Conservation (phyloP, 352 stramenopile species). For the Paralagenidium karlingii region DNA sequence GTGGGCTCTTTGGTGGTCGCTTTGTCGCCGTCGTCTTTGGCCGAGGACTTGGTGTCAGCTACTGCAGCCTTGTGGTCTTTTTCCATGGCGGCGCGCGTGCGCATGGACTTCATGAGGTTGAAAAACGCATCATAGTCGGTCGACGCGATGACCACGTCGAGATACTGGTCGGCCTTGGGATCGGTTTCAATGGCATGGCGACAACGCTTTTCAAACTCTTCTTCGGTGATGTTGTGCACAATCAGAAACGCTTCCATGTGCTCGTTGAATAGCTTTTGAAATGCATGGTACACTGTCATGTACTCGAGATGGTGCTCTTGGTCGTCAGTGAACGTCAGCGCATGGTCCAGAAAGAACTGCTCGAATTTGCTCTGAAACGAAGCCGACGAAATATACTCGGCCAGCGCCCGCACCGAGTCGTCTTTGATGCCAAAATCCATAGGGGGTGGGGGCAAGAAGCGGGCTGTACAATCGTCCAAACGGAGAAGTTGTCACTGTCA, state of each 20-base stretch:
- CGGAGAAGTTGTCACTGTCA: too few species aligned
- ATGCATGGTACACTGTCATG: conserved; percentile 55
- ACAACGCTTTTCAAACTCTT: conserved; percentile 41
- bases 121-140: conserved; percentile 73
- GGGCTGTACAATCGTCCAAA: too few species aligned
- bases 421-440: conserved; percentile 28
- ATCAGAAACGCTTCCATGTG: conserved; percentile 54
- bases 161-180: conserved; percentile 44
- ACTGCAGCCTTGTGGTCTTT: conserved; percentile 4
- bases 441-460: too few species aligned
- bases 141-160: conserved; percentile 64
- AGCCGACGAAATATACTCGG: conserved; percentile 43
- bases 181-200: conserved; percentile 29
- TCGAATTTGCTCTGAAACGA: conserved; percentile 57
- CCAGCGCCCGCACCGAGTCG: conserved; percentile 32
- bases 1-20: too few species aligned
- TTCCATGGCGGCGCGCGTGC: conserved; percentile 28
- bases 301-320: conserved; percentile 58
- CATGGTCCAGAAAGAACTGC: conserved; percentile 61
- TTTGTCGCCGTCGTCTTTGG: background rate
- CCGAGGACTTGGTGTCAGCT: conserved; percentile 3
- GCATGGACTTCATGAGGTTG: conserved; percentile 62
- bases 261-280: conserved; percentile 63
- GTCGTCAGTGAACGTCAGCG: conserved; percentile 46
- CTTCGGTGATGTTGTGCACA: conserved; percentile 28